These are phyloP conservation scores for Umbilicus rupestris DNA, from an alignment of 164 flowering plant species.

Conservation along the genomic window DNA sequence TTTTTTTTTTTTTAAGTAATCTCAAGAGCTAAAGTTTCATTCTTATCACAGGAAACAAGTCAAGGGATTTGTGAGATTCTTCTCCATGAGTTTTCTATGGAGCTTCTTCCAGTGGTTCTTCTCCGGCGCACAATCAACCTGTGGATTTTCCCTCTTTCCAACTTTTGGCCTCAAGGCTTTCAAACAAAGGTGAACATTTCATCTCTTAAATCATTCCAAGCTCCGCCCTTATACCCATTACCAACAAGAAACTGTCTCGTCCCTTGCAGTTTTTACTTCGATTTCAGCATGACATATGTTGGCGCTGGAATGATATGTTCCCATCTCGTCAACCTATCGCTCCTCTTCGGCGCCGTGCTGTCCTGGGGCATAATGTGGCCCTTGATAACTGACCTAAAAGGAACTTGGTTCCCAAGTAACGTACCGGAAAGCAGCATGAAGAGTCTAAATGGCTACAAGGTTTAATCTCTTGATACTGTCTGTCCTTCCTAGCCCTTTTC, in stretches of 20 bases:
- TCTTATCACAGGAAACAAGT: conserved; percentile 41
- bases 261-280: conserved; percentile 5
- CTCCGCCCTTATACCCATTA: neutral
- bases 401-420: neutral
- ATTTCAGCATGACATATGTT: neutral
- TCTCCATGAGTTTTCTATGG: conserved; percentile 45
- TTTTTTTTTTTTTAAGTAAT: neutral
- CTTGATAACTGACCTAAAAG: neutral
- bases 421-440: conserved; percentile 3
- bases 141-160: conserved; percentile 35
- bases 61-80: conserved; percentile 31
- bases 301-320: conserved; percentile 2
- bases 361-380: conserved; percentile 9
- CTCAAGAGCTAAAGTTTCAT: neutral
- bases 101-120: conserved; percentile 53
- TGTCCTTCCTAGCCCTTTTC: neutral
- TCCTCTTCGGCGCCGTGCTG: conserved; percentile 2
- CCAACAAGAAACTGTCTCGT: neutral
- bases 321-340: conserved; percentile 1
- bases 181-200: conserved; percentile 10
- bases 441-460: conserved; percentile 3
- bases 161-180: conserved; percentile 4
- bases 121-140: conserved; percentile 34
- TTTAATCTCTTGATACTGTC: neutral
- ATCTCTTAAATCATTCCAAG: neutral